Evolutionary conservation across 2,329 filamentous ascomycete species (phyloP).

Genomic region (Fusarium gaditjirri): DNA sequence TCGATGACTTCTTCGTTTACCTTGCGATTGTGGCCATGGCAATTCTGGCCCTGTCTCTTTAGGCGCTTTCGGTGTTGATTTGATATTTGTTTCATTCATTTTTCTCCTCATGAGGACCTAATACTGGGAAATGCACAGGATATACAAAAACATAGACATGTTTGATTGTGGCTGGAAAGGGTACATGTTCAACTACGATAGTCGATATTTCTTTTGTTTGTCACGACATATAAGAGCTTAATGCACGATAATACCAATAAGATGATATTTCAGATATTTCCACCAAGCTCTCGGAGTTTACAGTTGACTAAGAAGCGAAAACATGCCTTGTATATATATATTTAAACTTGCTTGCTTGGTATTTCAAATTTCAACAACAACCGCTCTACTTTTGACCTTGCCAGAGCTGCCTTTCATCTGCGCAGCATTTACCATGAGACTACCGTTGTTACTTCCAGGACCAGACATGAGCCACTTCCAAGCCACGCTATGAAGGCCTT

Average conservation of each 20-base stretch:
- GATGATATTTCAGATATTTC: neutral
- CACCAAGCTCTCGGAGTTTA: neutral
- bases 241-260: constrained; percentile 19
- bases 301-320: neutral
- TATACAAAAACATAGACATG: neutral
- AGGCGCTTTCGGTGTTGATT: neutral
- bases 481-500: constrained; percentile 59
- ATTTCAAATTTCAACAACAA: constrained; percentile 50
- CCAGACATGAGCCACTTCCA: constrained; percentile 69
- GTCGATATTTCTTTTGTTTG: constrained; percentile 24
- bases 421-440: constrained; percentile 66
- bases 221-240: constrained; percentile 10
- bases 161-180: neutral
- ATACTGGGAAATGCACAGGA: neutral
- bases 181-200: constrained; percentile 8
- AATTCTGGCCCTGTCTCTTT: constrained; percentile 23
- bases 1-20: constrained; percentile 16
- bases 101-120: neutral
- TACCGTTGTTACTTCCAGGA: constrained; percentile 60
- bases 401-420: constrained; percentile 66
- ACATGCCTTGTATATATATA: neutral
- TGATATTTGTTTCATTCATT: neutral
- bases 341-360: neutral
- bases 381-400: constrained; percentile 55
- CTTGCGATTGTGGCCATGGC: constrained; percentile 23